Percentiles rank a stretch among this genome's conserved stretches.
These are phyloP conservation scores for Lentinula novae-zelandiae DNA, from an alignment of 1,284 basidiomycete genomes.

Conservation along the genomic window DNA sequence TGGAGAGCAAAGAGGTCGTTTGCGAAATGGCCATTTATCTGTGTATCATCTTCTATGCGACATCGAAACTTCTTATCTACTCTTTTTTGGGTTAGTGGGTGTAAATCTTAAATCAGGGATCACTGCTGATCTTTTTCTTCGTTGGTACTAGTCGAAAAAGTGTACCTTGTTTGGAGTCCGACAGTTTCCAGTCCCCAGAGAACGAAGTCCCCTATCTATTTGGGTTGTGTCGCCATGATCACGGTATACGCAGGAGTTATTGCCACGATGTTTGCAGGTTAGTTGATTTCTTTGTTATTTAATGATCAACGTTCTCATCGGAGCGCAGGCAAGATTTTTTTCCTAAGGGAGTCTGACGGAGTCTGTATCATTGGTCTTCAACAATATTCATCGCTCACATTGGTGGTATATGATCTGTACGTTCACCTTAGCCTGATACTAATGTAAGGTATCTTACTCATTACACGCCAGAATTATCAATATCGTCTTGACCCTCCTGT, in stretches of 20 bases:
- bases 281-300: constrained; percentile 3
- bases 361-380: constrained; percentile 43
- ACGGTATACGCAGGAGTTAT: constrained; percentile 28
- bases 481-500: constrained; percentile 37
- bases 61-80: constrained; percentile 30
- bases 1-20: constrained; percentile 24
- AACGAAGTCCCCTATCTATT: constrained; percentile 30
- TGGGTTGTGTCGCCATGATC: constrained; percentile 26
- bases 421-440: not conserved
- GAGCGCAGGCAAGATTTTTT: constrained; percentile 30
- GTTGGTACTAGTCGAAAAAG: constrained; percentile 30
- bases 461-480: constrained; percentile 27
- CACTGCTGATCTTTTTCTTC: not conserved
- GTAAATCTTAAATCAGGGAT: not conserved
- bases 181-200: constrained; percentile 19
- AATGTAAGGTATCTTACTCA: not conserved
- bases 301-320: not conserved
- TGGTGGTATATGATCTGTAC: constrained; percentile 13
- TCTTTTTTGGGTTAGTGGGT: constrained; percentile 28
- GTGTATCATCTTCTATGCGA: constrained; percentile 31
- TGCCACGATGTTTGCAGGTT: constrained; percentile 28
- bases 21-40: constrained; percentile 31
- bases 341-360: constrained; percentile 28
- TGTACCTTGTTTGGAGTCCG: constrained; percentile 31
- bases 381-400: constrained; percentile 12